Conservation (phyloP, 495 filamentous ascomycete species). For the Daldinia concentrica region DNA sequence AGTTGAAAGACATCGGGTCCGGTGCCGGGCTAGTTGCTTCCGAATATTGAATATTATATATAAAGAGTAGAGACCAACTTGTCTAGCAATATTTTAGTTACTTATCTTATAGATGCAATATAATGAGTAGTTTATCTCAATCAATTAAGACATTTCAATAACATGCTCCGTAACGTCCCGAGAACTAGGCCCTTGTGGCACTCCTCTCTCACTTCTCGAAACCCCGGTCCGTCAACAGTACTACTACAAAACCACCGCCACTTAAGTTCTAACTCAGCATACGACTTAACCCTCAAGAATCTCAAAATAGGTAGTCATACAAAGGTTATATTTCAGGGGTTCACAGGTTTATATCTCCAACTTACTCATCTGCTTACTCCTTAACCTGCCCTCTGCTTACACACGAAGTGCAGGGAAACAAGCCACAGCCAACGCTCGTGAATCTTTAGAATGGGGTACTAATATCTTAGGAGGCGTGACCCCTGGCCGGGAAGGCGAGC, state of each 20-base stretch:
- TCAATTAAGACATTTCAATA: not conserved
- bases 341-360: slow-evolving; percentile 68
- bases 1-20: not conserved
- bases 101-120: not conserved
- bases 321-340: slow-evolving; percentile 86
- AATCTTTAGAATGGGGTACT: slow-evolving; percentile 86
- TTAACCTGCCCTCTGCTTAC: slow-evolving; percentile 16
- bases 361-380: not conserved
- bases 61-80: not conserved
- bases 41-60: not conserved
- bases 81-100: not conserved
- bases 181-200: slow-evolving; percentile 7
- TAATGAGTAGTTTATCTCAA: not conserved
- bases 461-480: slow-evolving; percentile 89
- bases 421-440: slow-evolving; percentile 83
- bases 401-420: slow-evolving; percentile 47
- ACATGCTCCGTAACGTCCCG: slow-evolving; percentile 14
- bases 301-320: slow-evolving; percentile 83
- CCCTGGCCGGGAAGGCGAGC: slow-evolving; percentile 78
- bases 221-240: not conserved
- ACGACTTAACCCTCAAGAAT: slow-evolving; percentile 74
- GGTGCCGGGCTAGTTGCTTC: slow-evolving; percentile 1
- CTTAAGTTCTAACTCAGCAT: slow-evolving; percentile 27
- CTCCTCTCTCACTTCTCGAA: not conserved
- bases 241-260: slow-evolving; percentile 1